Evolutionary conservation across 306 rosid species (phyloP).

Genomic region (Lathyrus oleraceus): DNA sequence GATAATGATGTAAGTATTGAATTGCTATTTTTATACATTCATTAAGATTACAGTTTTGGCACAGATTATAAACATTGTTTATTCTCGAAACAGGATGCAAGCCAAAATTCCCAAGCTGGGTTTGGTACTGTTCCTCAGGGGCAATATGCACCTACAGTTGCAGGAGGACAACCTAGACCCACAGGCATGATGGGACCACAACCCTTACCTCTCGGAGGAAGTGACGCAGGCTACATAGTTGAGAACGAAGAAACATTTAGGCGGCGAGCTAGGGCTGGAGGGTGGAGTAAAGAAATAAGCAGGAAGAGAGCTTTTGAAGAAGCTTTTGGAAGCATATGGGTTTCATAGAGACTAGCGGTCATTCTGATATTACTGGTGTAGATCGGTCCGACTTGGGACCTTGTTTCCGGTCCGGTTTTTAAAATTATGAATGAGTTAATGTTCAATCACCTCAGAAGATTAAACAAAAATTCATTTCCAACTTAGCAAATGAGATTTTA

Average conservation of each 20-base stretch:
- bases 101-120: slow-evolving; percentile 68
- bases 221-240: slow-evolving; percentile 52
- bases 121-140: slow-evolving; percentile 61
- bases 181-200: slow-evolving; percentile 80
- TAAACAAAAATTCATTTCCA: too few species aligned
- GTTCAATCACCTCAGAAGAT: too few species aligned
- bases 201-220: slow-evolving; percentile 75
- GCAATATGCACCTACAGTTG: slow-evolving; percentile 81
- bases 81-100: slow-evolving; percentile 44
- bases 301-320: slow-evolving; percentile 85
- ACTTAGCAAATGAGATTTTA: too few species aligned
- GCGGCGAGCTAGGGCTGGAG: slow-evolving; percentile 80
- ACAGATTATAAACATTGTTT: neutral
- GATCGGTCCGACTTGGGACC: too few species aligned
- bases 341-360: slow-evolving; percentile 36
- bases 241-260: slow-evolving; percentile 68
- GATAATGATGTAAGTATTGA: slow-evolving; percentile 55
- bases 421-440: too few species aligned
- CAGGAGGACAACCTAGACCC: slow-evolving; percentile 89
- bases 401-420: too few species aligned
- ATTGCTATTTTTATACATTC: slow-evolving; percentile 5
- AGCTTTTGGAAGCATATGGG: slow-evolving; percentile 92
- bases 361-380: too few species aligned
- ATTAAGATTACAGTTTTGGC: slow-evolving; percentile 8
- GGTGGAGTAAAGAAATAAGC: slow-evolving; percentile 76